These are phyloP conservation scores for Mycena rebaudengoi DNA, from an alignment of 768 basidiomycete genomes.

Conservation along the genomic window DNA sequence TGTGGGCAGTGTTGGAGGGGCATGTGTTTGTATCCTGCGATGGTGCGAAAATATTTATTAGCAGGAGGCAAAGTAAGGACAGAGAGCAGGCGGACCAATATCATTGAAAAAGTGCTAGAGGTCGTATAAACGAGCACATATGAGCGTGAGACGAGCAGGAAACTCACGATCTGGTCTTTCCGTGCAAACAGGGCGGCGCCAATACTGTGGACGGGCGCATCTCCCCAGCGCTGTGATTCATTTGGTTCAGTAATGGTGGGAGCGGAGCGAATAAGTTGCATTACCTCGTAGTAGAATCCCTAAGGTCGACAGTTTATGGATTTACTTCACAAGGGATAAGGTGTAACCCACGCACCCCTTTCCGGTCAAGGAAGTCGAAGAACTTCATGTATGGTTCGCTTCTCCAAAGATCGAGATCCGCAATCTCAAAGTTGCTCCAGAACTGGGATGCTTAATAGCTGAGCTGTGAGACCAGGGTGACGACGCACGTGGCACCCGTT, in stretches of 20 bases:
- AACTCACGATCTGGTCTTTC: conserved; percentile 78
- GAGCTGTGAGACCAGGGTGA: no score
- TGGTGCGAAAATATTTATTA: no score
- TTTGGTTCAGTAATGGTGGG: background rate
- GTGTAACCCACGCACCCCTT: conserved; percentile 47
- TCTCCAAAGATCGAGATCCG: conserved; percentile 84
- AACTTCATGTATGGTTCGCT: conserved; percentile 82
- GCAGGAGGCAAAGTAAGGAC: no score
- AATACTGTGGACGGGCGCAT: conserved; percentile 90
- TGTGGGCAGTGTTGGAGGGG: no score
- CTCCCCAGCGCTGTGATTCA: conserved; percentile 81
- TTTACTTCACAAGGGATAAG: background rate
- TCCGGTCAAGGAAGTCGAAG: conserved; percentile 82
- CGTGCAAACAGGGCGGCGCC: conserved; percentile 89
- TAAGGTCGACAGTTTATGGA: background rate
- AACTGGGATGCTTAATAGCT: no score
- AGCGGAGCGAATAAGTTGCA: background rate
- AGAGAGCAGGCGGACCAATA: no score
- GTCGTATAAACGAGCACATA: no score
- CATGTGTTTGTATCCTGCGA: no score
- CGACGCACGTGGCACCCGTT: conserved; percentile 75
- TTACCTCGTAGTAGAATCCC: conserved; percentile 90
- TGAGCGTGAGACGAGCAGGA: background rate
- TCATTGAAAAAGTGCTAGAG: conserved; percentile 97
- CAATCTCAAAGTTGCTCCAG: conserved; percentile 97